These are phyloP conservation scores for Coemansia sp. DNA, from an alignment of 192 early-diverging fungal genomes.

Conservation along the genomic window DNA sequence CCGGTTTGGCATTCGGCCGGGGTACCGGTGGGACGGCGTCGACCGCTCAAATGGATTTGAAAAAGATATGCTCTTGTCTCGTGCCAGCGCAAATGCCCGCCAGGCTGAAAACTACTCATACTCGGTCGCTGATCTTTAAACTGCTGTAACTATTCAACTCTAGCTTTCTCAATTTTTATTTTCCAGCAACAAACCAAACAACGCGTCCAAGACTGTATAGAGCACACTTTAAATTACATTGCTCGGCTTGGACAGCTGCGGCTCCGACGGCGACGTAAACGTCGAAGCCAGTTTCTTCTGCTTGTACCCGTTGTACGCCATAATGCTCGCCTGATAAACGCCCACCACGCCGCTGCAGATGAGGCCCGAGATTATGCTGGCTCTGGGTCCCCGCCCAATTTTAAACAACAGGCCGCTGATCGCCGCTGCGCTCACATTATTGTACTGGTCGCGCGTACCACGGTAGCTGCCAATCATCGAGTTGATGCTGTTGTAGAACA, in stretches of 20 bases:
- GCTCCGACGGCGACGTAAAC: conserved; percentile 39
- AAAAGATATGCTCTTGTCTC: conserved; percentile 42
- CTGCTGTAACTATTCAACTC: neutral
- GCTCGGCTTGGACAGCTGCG: conserved; percentile 25
- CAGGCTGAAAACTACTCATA: conserved; percentile 24
- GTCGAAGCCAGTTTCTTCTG: conserved; percentile 19
- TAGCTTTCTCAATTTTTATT: neutral
- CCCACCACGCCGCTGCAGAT: conserved; percentile 62
- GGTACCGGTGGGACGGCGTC: conserved; percentile 79
- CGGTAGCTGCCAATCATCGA: conserved; percentile 63
- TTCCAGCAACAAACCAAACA: too few relatives aligned
- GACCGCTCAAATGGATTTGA: conserved; percentile 80
- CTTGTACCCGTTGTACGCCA: conserved; percentile 32
- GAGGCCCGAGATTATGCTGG: conserved; percentile 56
- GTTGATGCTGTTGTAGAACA: conserved; percentile 79
- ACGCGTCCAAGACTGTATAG: too few relatives aligned
- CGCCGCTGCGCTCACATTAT: conserved; percentile 70
- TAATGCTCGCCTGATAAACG: conserved; percentile 46
- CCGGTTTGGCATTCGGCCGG: conserved; percentile 68
- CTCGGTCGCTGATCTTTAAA: conserved; percentile 47
- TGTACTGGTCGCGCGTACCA: conserved; percentile 65
- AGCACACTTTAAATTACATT: conserved; percentile 5
- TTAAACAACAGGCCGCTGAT: conserved; percentile 78
- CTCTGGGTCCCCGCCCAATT: conserved; percentile 62
- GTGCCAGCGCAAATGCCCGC: conserved; percentile 24